Evolutionary conservation across 768 basidiomycete species (phyloP), one percentile per base, ranked within the genome.

Genomic region (Russula vinacea): DNA sequence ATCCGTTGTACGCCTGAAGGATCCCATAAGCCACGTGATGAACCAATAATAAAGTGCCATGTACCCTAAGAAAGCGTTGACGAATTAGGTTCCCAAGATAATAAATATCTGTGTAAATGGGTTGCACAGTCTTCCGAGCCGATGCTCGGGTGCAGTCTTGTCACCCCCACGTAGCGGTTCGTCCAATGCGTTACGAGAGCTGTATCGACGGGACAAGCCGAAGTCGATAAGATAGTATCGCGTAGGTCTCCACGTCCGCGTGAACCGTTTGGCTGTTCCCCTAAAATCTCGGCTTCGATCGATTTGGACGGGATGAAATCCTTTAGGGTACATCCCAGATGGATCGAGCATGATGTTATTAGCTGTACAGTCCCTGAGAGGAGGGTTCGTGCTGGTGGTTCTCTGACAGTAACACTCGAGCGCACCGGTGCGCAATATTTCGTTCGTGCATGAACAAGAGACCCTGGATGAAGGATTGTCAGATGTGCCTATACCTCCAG

Each of bases 121-220:
- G 52, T 77, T 70, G 55, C 60, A 69, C 1, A 58, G 67, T 42
- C 22, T 26, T 35, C 47, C 3, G 4, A 35, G 58, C 2, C 65
- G 65, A 58, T 73, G 74, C 61, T 78, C 76, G 1, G 77, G 76
- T 0, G 74, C 73, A 0, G 77, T 70, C 56, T 74, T 75, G 68
- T 84, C 81, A 3, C 76, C 80, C 0, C 80, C 81, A 9, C 67
- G 65, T 2, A 78, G 70, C 0, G 76, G 73, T 6, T 64, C 49
- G 35, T 74, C 76, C 0, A 64, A 65, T 0, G 77, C 61, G 6
- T 75, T 68, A 0, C 70, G 54, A 0, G 76, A 73, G 1, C 62
- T 68, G 50, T 74, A 79, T 1, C 55, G 67, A 0, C 71, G 69
- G 17, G 78, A 77, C 1, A 78, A 45, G 0, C 76, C 77, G 14